Evolutionary conservation across 2,329 filamentous ascomycete species (phyloP).

Genomic region (Trichoderma sp.): DNA sequence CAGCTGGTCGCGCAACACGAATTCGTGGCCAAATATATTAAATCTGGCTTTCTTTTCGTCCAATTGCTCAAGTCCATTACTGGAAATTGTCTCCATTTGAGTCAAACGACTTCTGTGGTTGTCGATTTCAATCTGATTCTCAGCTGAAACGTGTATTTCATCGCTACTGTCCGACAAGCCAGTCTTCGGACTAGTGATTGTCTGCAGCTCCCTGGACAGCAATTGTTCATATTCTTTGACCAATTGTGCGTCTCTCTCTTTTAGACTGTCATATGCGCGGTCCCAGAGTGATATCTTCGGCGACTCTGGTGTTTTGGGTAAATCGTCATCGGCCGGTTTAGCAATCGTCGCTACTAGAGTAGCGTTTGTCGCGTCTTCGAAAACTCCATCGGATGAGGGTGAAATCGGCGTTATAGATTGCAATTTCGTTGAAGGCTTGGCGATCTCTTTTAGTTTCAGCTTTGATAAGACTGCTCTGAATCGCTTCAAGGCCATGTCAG

Average conservation of each 20-base stretch:
- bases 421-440: too few species aligned
- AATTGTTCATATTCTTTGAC: not conserved
- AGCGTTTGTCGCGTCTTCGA: too few species aligned
- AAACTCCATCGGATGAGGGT: too few species aligned
- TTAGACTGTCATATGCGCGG: not conserved
- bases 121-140: not conserved
- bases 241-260: not conserved
- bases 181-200: not conserved
- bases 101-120: fast-evolving
- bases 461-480: too few species aligned
- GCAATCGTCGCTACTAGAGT: too few species aligned
- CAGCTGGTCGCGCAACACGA: not conserved
- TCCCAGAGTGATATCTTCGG: not conserved
- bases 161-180: too few species aligned
- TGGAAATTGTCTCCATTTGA: not conserved
- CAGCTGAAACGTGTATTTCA: too few species aligned
- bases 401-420: too few species aligned
- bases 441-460: too few species aligned
- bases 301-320: too few species aligned
- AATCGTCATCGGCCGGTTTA: too few species aligned
- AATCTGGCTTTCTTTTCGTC: not conserved
- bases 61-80: not conserved
- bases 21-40: not conserved
- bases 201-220: not conserved
- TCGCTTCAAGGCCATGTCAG: too few species aligned